phyloP scores from a whole-genome alignment of 805 yeast genomes.

The Ogataea trehalophila region DNA sequence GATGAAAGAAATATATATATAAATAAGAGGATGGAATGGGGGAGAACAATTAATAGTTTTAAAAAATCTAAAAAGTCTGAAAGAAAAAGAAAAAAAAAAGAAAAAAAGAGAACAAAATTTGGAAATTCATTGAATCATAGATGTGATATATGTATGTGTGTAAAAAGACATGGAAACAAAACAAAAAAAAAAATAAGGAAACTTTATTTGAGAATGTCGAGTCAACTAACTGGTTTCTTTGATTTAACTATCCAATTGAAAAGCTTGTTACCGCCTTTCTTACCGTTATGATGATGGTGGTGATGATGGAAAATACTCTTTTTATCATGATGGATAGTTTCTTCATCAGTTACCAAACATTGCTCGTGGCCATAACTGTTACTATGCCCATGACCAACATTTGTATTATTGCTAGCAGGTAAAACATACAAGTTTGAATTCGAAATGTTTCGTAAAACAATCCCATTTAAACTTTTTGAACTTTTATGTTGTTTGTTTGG shows the following conservation, averaged over 20 bases:
- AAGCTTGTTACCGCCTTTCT: conserved; percentile 1
- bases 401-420: background rate
- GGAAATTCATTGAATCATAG: too few species aligned
- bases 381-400: background rate
- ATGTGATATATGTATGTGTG: too few species aligned
- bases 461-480: background rate
- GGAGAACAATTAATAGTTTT: too few species aligned
- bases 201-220: background rate
- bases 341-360: too few species aligned
- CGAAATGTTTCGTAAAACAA: background rate
- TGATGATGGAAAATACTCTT: background rate
- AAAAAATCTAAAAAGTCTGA: too few species aligned
- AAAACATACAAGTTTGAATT: background rate
- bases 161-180: too few species aligned
- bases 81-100: too few species aligned
- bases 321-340: background rate
- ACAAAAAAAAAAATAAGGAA: too few species aligned
- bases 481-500: background rate
- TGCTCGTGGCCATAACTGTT: too few species aligned
- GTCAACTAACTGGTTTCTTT: conserved; percentile 7
- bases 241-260: conserved; percentile 16
- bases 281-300: background rate
- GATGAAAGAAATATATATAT: too few species aligned
- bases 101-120: too few species aligned
- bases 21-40: too few species aligned